Evolutionary conservation across 371 early-diverging fungal species (phyloP), one percentile per base, ranked within the genome.

Genomic region (Thermomucor indicae-seudaticae): DNA sequence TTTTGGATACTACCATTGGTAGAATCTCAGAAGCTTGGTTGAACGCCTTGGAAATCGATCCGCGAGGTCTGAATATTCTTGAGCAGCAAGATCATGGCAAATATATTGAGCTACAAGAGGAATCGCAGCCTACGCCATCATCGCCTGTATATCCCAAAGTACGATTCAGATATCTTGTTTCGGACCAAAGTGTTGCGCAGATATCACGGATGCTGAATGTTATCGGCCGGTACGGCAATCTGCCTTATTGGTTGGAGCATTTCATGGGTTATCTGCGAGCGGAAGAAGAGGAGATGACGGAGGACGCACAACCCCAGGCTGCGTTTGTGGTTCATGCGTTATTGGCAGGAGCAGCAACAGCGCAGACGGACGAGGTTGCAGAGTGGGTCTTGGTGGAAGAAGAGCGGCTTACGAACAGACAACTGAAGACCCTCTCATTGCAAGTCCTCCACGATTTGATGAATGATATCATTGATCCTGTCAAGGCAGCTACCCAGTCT

Each of bases 301-400:
- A n/a, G n/a, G 40, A 42, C 14, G 64, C 58, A 32, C 69, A 75
- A 16, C 72, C 80, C 0, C 73, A 72, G 47, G 72, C 77, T n/a
- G 57, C 63, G 8, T 80, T 53, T 27, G 58, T 80, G 27, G 46
- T 80, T 3, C 72, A 76, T 41, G 56, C 78, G 7, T 46, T 83
- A 6, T 58, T 75, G 22, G 48, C 70, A 2, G 84, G 81, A 4
- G 66, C 66, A 6, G 44, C 45, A 4, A 19, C 47, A 25, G 43
- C 47, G 25, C 51, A 57, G 14, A 43, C 47, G 22, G 53, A 60
- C 25, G 54, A 58, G 3, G 27, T 54, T 8, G 38, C 39, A 8
- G 31, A 32, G 29, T 34, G 20, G 16, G 11, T 5, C 23, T 24
- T 4, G 28, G 39, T 16, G 42, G 35, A 28, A 19, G 55, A 35